Conservation (phyloP, 306 rosid species). For the Quercus engelmannii region DNA sequence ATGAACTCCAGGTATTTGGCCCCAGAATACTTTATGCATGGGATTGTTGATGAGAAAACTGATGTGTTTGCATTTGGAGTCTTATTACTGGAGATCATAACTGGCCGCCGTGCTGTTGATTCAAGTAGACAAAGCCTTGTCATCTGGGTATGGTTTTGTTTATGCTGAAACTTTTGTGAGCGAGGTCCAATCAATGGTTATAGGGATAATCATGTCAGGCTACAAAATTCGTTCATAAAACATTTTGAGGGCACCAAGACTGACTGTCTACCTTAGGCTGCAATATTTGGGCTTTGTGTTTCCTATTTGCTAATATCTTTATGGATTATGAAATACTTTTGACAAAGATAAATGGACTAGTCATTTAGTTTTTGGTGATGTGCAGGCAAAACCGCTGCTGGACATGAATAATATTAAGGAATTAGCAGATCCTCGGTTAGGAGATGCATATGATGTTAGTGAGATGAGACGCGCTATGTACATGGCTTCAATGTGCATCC, state of each 20-base stretch:
- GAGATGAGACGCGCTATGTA: constrained; percentile 67
- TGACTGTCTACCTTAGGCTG: too few relatives aligned
- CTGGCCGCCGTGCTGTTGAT: constrained; percentile 95
- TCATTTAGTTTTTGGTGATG: not conserved
- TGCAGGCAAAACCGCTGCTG: constrained; percentile 80
- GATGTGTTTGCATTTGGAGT: constrained; percentile 96
- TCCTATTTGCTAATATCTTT: too few relatives aligned
- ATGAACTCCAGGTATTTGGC: constrained; percentile 67
- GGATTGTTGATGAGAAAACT: constrained; percentile 85
- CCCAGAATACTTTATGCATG: constrained; percentile 98
- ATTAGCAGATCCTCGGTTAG: constrained; percentile 70
- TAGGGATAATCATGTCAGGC: too few relatives aligned
- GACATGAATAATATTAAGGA: constrained; percentile 51
- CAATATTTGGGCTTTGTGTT: too few relatives aligned
- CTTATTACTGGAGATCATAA: constrained; percentile 77
- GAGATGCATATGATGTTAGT: constrained; percentile 40
- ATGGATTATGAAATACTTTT: too few relatives aligned
- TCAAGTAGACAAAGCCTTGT: constrained; percentile 81
- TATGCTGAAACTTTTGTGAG: not conserved
- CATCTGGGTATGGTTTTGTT: constrained; percentile 58
- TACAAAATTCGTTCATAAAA: too few relatives aligned
- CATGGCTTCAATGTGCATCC: constrained; percentile 78
- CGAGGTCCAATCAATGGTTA: too few relatives aligned
- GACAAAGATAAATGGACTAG: not conserved
- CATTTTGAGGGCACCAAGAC: too few relatives aligned